Percentiles rank a stretch among this genome's conserved stretches.
Conservation (phyloP, 139 green algal genomes). For the Micractinium sp. region DNA sequence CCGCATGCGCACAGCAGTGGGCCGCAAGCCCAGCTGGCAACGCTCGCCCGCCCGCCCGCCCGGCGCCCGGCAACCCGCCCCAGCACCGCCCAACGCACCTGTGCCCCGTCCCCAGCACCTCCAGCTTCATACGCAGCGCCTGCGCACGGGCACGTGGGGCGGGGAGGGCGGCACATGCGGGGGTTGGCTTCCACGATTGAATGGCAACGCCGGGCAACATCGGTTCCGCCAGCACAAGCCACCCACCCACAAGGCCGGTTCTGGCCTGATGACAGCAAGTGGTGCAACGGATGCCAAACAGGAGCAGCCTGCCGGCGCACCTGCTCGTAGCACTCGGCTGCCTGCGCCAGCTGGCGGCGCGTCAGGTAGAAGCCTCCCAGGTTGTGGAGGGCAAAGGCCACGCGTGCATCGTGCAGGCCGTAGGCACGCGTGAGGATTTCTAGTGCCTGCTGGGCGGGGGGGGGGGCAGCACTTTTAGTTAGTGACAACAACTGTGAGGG, state of each 20-base stretch:
- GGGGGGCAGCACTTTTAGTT: neutral
- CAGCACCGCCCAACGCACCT: conserved; percentile 7
- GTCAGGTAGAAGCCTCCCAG: conserved; percentile 45
- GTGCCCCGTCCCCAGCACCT: conserved; percentile 40
- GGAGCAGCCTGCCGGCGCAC: too few relatives aligned
- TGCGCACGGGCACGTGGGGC: neutral
- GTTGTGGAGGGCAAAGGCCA: conserved; percentile 46
- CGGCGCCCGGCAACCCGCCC: neutral
- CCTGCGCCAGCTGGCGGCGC: neutral
- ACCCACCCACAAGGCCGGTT: too few relatives aligned
- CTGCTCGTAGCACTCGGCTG: conserved; percentile 38
- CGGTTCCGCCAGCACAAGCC: too few relatives aligned
- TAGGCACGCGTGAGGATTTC: conserved; percentile 33
- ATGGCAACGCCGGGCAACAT: too few relatives aligned
- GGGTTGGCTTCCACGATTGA: too few relatives aligned
- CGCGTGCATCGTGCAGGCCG: conserved; percentile 36
- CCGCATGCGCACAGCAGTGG: neutral
- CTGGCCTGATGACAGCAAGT: too few relatives aligned
- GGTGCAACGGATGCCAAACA: too few relatives aligned
- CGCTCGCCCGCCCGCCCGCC: too few relatives aligned
- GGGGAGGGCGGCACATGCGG: too few relatives aligned
- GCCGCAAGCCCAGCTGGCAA: too few relatives aligned
- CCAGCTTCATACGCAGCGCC: conserved; percentile 67
- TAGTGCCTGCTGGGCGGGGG: conserved; percentile 17
- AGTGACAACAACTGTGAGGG: too few relatives aligned